Evolutionary conservation across 2,329 filamentous ascomycete genomes (phyloP).

Genomic region (Moelleriella libera): DNA sequence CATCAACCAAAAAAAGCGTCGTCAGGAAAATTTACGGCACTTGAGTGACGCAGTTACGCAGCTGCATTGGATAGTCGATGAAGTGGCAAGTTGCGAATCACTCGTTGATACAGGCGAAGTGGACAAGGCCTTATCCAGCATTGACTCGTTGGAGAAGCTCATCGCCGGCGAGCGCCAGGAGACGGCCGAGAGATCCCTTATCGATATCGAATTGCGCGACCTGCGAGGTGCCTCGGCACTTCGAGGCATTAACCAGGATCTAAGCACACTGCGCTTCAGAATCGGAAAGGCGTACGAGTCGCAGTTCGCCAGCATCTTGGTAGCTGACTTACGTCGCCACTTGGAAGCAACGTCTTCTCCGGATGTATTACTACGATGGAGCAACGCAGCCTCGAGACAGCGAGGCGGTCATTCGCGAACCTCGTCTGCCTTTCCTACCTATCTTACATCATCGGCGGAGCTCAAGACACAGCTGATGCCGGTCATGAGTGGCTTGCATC

Average conservation of each 20-base stretch:
- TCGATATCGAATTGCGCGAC: slow-evolving; percentile 40
- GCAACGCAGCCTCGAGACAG: slow-evolving; percentile 56
- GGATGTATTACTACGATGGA: slow-evolving; percentile 77
- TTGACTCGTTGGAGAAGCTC: slow-evolving; percentile 66
- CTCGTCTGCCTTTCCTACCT: slow-evolving; percentile 60
- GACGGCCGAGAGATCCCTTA: slow-evolving; percentile 12
- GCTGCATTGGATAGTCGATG: slow-evolving; percentile 62
- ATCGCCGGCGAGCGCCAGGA: slow-evolving; percentile 56
- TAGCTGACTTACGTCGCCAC: slow-evolving; percentile 71
- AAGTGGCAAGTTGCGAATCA: slow-evolving; percentile 62
- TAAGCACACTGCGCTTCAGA: slow-evolving; percentile 60
- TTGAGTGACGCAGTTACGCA: slow-evolving; percentile 74
- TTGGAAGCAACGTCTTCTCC: slow-evolving; percentile 54
- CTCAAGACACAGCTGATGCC: slow-evolving; percentile 58
- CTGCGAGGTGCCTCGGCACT: slow-evolving; percentile 65
- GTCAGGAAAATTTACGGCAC: slow-evolving; percentile 72
- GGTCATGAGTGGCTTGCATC: slow-evolving; percentile 64
- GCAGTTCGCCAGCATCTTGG: slow-evolving; percentile 62
- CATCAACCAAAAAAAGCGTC: slow-evolving; percentile 68
- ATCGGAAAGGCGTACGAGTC: slow-evolving; percentile 80
- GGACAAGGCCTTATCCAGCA: slow-evolving; percentile 62
- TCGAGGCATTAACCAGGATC: slow-evolving; percentile 64
- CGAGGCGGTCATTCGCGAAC: slow-evolving; percentile 54
- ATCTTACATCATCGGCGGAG: slow-evolving; percentile 57
- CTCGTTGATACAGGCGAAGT: slow-evolving; percentile 74